Conservation (phyloP, 2,329 filamentous ascomycete genomes). For the Westerdykella aurantiaca region DNA sequence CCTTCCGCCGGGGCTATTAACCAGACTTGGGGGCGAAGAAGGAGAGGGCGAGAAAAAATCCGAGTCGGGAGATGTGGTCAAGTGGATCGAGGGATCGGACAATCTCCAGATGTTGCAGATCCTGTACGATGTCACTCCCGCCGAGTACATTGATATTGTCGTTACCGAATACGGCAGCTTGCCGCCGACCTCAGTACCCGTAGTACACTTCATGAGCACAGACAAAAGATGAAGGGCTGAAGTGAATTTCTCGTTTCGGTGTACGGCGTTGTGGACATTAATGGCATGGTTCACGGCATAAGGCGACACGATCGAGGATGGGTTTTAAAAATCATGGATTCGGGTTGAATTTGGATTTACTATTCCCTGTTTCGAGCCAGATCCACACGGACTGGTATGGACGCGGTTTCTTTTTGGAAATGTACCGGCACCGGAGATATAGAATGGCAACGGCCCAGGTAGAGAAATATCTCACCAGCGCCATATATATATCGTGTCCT, state of each 20-base stretch:
- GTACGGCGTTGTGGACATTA: too few relatives aligned
- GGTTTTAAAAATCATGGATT: too few relatives aligned
- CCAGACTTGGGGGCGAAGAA: constrained; percentile 15
- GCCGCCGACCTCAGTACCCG: constrained; percentile 78
- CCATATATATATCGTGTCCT: too few relatives aligned
- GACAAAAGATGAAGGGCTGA: not conserved
- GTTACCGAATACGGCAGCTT: constrained; percentile 87
- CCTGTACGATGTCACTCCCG: constrained; percentile 87
- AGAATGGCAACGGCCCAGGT: too few relatives aligned
- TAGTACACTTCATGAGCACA: constrained; percentile 56
- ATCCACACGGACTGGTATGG: too few relatives aligned
- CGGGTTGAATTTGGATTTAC: too few relatives aligned
- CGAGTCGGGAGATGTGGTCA: constrained; percentile 29
- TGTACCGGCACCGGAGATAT: too few relatives aligned
- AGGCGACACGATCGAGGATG: too few relatives aligned
- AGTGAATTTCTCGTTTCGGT: not conserved
- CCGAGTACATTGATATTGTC: constrained; percentile 79
- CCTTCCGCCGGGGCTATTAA: constrained; percentile 10
- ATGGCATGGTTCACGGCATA: too few relatives aligned
- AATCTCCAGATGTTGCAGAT: constrained; percentile 62
- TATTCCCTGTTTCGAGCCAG: too few relatives aligned
- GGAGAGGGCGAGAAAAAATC: constrained; percentile 13
- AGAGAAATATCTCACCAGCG: too few relatives aligned
- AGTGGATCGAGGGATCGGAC: constrained; percentile 33
- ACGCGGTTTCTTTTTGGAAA: too few relatives aligned